These are phyloP conservation scores for Cutaneotrichosporon spelunceum DNA, from an alignment of 1,284 basidiomycete genomes.

Conservation along the genomic window DNA sequence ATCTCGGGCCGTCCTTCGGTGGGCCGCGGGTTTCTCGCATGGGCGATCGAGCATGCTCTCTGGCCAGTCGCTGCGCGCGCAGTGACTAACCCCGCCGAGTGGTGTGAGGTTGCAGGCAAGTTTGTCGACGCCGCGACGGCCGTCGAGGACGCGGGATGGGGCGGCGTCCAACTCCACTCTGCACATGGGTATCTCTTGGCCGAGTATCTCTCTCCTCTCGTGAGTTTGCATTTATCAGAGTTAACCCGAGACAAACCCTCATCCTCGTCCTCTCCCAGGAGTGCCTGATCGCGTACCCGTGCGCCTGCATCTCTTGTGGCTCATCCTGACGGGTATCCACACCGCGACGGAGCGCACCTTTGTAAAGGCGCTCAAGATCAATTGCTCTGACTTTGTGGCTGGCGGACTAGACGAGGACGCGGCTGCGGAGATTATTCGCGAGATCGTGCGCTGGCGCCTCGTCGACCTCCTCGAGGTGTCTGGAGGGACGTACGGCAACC, in stretches of 20 bases:
- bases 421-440: constrained; percentile 39
- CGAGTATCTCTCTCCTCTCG: constrained; percentile 77
- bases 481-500: constrained; percentile 46
- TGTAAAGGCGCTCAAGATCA: constrained; percentile 79
- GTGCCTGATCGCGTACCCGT: constrained; percentile 46
- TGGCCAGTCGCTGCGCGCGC: constrained; percentile 64
- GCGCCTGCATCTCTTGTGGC: constrained; percentile 62
- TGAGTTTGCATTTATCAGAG: constrained; percentile 41
- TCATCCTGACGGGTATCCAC: constrained; percentile 64
- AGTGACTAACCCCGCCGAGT: constrained; percentile 59
- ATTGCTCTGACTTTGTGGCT: constrained; percentile 75
- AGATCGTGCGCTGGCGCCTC: constrained; percentile 55
- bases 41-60: constrained; percentile 56
- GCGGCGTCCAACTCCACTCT: constrained; percentile 83
- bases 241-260: constrained; percentile 60
- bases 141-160: constrained; percentile 71
- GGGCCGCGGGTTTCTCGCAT: constrained; percentile 49
- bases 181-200: constrained; percentile 86
- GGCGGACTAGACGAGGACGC: constrained; percentile 48
- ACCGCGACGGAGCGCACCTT: constrained; percentile 61
- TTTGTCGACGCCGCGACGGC: constrained; percentile 71
- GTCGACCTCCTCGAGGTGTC: constrained; percentile 51
- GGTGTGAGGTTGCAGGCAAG: constrained; percentile 57
- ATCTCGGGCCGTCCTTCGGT: constrained; percentile 59
- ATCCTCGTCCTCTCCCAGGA: constrained; percentile 61